Evolutionary conservation across 108 stramenopile genomes (phyloP).

Genomic region (Conticribra weissflogii): DNA sequence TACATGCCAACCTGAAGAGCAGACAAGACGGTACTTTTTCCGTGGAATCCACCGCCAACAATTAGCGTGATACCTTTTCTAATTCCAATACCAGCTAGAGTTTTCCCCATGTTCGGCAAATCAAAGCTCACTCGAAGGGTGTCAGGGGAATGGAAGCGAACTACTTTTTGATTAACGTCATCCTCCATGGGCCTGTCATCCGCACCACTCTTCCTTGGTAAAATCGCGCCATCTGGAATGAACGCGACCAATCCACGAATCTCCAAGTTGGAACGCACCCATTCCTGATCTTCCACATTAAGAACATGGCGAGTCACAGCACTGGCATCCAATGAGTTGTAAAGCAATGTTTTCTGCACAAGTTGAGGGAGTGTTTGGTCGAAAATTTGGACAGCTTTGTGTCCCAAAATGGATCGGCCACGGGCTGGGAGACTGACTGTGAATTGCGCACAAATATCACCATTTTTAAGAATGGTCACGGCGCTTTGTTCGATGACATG

Average conservation of each 20-base stretch:
- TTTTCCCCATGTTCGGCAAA: conserved; percentile 58
- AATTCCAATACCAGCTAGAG: conserved; percentile 91
- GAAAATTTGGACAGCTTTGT: conserved; percentile 82
- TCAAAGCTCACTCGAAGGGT: conserved; percentile 51
- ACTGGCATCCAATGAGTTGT: conserved; percentile 51
- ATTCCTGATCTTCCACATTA: conserved; percentile 87
- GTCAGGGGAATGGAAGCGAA: conserved; percentile 72
- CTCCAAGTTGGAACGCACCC: conserved; percentile 72
- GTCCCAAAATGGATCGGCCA: conserved; percentile 88
- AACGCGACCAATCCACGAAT: conserved; percentile 83
- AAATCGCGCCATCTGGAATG: conserved; percentile 84
- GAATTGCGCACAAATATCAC: conserved; percentile 83
- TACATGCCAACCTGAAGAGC: conserved; percentile 93
- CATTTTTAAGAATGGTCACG: conserved; percentile 60
- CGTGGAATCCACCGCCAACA: conserved; percentile 98
- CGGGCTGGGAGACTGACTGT: conserved; percentile 93
- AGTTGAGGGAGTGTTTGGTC: conserved; percentile 67
- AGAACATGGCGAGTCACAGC: conserved; percentile 75
- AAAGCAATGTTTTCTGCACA: conserved; percentile 57
- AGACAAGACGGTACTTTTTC: conserved; percentile 91
- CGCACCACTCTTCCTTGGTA: conserved; percentile 88
- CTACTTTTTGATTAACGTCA: conserved; percentile 30
- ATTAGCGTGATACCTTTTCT: conserved; percentile 92
- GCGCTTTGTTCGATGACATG: conserved; percentile 91
- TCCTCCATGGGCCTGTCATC: conserved; percentile 86